Evolutionary conservation across 768 basidiomycete genomes (phyloP).

Genomic region (Candolleomyces aberdarensis): DNA sequence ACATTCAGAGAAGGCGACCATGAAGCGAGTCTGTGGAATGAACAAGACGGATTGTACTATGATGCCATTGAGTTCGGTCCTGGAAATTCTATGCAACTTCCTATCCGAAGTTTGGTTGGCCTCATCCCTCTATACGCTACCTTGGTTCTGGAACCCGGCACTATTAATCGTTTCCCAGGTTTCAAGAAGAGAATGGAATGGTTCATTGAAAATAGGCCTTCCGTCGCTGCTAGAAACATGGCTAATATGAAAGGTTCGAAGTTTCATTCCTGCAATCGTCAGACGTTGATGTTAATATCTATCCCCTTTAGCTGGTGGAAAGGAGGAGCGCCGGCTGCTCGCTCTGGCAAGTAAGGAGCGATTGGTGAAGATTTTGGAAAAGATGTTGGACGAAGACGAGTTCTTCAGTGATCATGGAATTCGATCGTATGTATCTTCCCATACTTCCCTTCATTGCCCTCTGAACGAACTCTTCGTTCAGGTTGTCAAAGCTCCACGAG

Average conservation of each 20-base stretch:
- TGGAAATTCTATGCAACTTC: conserved; percentile 82
- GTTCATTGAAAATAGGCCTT: conserved; percentile 94
- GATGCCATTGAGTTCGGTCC: conserved; percentile 91
- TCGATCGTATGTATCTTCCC: conserved; percentile 67
- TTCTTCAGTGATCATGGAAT: conserved; percentile 96
- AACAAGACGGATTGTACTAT: conserved; percentile 97
- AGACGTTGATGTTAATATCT: background rate
- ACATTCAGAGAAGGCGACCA: conserved; percentile 80
- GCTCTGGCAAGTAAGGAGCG: conserved; percentile 93
- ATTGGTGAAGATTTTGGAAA: conserved; percentile 81
- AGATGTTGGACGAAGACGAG: conserved; percentile 97
- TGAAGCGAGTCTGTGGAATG: conserved; percentile 89
- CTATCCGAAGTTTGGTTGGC: conserved; percentile 94
- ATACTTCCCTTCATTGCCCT: background rate
- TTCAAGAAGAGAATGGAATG: conserved; percentile 99
- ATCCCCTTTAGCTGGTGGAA: conserved; percentile 48
- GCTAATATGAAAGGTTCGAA: conserved; percentile 86
- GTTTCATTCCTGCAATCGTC: background rate
- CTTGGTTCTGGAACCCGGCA: conserved; percentile 85
- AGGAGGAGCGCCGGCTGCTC: conserved; percentile 81
- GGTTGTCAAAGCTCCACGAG: conserved; percentile 86
- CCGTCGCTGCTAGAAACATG: conserved; percentile 86
- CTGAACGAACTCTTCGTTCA: conserved; percentile 22
- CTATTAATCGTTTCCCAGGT: conserved; percentile 89
- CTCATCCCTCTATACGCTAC: conserved; percentile 96